Base-by-base conservation (phyloP, 2,329 filamentous ascomycete species). In the Calonectria ilicicola region DNA sequence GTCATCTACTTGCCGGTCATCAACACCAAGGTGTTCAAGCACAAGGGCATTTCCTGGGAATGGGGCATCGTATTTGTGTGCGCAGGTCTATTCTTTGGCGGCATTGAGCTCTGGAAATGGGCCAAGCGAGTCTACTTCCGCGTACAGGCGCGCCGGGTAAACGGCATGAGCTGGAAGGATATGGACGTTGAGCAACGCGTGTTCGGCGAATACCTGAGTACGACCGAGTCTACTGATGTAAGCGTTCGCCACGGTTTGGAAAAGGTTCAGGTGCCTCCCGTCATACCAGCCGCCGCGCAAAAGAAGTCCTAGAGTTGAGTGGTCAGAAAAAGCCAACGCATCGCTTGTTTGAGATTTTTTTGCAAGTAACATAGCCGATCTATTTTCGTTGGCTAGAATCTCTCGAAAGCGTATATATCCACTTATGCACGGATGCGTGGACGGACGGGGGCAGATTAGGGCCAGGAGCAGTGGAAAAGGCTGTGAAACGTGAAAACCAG, bases 21-120 rank as follows among this genome's bases (percentile, higher is more conserved):
- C 73, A 92, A 90, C 82, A 86, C 84, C 10, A 82, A 84, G 1
- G 90, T 92, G 9, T 92, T 92, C 84, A 89, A 90, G 81, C 91
- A 92, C 80, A 85, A 84, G 35, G 89, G 87, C 9, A 92, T 93
- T 69, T 85, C 83, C 35, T 92, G 90, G 91, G 91, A 92, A 80
- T 93, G 90, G 91, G 89, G 80, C 6, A 87, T 93, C 47, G 89
- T 91, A 5, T 89, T 92, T 71, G 80, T 90, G 58, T 86, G 83
- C 5, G 84, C 88, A 0, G 79, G 85, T 1, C 77, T 92, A 27
- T 92, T 92, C 85, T 90, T 92, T 75, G 79, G 83, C 0, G 90
- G 90, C 38, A 85, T 90, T 2, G 91, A 92, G 82, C 74, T 80
- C 10, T 92, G 90, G 89, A 92, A 92, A 81, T 90, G 85, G 81